Evolutionary conservation across 2,329 filamentous ascomycete genomes (phyloP).

Genomic region (Aspergillus sp.): DNA sequence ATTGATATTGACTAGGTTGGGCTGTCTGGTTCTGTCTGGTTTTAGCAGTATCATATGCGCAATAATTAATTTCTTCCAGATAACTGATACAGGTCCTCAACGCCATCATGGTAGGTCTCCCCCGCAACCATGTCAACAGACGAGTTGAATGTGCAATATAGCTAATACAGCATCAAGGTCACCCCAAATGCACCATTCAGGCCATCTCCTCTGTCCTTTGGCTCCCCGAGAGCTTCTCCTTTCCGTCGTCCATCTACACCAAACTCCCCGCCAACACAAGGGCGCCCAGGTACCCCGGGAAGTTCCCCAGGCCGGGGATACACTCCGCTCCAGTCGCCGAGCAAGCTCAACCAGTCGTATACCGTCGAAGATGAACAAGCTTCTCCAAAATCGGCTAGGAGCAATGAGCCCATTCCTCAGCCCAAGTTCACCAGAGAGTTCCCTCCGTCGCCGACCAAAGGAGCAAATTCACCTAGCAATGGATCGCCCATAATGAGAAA

Average conservation of each 20-base stretch:
- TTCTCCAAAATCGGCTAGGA: slow-evolving; percentile 13
- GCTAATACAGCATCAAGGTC: background rate
- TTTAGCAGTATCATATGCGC: too few species aligned
- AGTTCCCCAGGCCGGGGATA: slow-evolving; percentile 38
- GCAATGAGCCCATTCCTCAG: slow-evolving; percentile 25
- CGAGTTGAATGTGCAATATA: background rate
- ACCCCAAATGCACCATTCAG: slow-evolving; percentile 56
- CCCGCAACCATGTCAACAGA: too few species aligned
- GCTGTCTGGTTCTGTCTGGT: background rate
- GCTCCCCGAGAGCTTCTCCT: slow-evolving; percentile 64
- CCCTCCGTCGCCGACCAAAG: slow-evolving; percentile 36
- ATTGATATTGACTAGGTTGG: background rate
- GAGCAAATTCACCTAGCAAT: slow-evolving; percentile 20
- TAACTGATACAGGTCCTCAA: too few species aligned
- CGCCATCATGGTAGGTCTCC: slow-evolving; percentile 15
- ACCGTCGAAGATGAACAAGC: slow-evolving; percentile 37
- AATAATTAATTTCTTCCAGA: too few species aligned
- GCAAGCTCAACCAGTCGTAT: slow-evolving; percentile 44
- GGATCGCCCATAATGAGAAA: slow-evolving; percentile 24
- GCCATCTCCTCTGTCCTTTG: slow-evolving; percentile 67
- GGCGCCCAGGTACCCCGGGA: slow-evolving; percentile 44
- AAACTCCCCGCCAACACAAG: slow-evolving; percentile 56
- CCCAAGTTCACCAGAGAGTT: slow-evolving; percentile 33
- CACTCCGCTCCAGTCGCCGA: slow-evolving; percentile 42
- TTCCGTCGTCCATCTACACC: slow-evolving; percentile 63